A percentile compares a stretch with the other conserved stretches of the same genome.
Evolutionary conservation across 2,329 filamentous ascomycete species (phyloP).

Genomic region (Gaeumannomyces tritici): DNA sequence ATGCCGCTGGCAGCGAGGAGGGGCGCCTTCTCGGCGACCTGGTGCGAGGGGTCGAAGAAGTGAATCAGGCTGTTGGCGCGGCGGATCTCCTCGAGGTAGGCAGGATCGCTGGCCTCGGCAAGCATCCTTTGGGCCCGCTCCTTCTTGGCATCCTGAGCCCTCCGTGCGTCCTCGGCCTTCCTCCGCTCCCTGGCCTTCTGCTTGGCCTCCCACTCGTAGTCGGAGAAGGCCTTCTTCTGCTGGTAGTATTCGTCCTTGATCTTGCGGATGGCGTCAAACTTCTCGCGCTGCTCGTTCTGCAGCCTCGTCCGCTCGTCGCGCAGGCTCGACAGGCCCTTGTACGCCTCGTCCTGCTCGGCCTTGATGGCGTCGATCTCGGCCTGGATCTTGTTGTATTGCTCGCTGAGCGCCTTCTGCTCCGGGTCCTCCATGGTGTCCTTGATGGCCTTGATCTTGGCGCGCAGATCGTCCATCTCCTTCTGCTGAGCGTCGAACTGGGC

Average conservation of each 20-base stretch:
- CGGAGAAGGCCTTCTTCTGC: constrained; percentile 69
- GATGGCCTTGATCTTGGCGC: constrained; percentile 78
- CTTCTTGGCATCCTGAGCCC: constrained; percentile 63
- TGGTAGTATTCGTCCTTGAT: constrained; percentile 85
- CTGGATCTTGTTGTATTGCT: constrained; percentile 77
- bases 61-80: constrained; percentile 78
- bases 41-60: constrained; percentile 74
- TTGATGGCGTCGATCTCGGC: constrained; percentile 84
- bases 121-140: constrained; percentile 68
- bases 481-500: constrained; percentile 73
- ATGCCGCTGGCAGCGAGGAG: constrained; percentile 61
- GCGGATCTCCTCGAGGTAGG: constrained; percentile 88
- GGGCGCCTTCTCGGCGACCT: constrained; percentile 54
- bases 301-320: constrained; percentile 80
- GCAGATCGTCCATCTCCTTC: constrained; percentile 81
- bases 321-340: constrained; percentile 76
- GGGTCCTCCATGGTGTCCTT: constrained; percentile 87
- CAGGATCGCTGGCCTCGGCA: constrained; percentile 73
- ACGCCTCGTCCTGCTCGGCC: constrained; percentile 82
- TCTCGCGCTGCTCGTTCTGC: constrained; percentile 77
- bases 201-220: constrained; percentile 76
- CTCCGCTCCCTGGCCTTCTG: constrained; percentile 69
- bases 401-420: constrained; percentile 77
- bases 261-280: constrained; percentile 71
- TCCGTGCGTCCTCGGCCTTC: constrained; percentile 69